phyloP scores from a whole-genome alignment of 2,329 filamentous ascomycete species.

The Alternaria dauci region DNA sequence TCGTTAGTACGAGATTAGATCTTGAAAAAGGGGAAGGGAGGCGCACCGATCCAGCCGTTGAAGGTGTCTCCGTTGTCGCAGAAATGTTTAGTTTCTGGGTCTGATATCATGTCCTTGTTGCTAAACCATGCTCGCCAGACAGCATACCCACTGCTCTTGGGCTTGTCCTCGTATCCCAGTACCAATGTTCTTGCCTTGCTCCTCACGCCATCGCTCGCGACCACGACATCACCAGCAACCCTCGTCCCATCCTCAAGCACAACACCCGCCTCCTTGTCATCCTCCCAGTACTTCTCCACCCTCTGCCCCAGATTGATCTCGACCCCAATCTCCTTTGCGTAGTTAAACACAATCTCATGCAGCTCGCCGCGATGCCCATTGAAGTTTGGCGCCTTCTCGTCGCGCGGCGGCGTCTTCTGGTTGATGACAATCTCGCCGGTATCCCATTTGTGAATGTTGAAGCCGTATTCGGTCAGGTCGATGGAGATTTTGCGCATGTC shows the following conservation, averaged over 20 bases:
- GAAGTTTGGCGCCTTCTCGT: constrained; percentile 62
- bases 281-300: constrained; percentile 65
- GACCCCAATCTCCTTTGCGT: constrained; percentile 64
- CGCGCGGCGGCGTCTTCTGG: constrained; percentile 57
- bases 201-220: constrained; percentile 64
- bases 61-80: constrained; percentile 51
- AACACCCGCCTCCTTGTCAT: constrained; percentile 61
- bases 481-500: constrained; percentile 62
- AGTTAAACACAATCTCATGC: constrained; percentile 66
- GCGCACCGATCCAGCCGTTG: constrained; percentile 49
- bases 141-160: constrained; percentile 63
- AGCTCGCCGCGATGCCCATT: constrained; percentile 70
- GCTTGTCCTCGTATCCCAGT: constrained; percentile 61
- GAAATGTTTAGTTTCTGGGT: constrained; percentile 49
- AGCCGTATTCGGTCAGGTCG: constrained; percentile 63
- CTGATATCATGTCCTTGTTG: constrained; percentile 50
- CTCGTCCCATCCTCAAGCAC: constrained; percentile 59
- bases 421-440: constrained; percentile 69
- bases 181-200: constrained; percentile 61
- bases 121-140: constrained; percentile 60
- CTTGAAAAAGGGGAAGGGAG: background rate
- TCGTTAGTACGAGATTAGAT: background rate
- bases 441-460: constrained; percentile 67
- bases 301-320: constrained; percentile 63
- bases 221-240: constrained; percentile 59